These are phyloP conservation scores for Termitomyces bulborhizus DNA, from an alignment of 768 basidiomycete genomes.

Conservation along the genomic window DNA sequence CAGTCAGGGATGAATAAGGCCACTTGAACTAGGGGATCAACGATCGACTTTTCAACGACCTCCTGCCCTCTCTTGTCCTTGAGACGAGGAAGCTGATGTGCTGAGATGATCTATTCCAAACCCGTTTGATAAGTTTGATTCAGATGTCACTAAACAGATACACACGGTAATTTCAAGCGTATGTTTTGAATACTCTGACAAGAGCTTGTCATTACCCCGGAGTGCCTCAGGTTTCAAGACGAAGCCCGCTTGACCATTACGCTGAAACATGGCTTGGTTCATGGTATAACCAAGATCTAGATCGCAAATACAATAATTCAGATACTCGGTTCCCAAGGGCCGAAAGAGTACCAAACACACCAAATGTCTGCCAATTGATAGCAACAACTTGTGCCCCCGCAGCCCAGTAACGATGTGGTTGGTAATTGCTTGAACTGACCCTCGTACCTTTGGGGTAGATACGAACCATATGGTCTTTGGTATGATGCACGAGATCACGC, in stretches of 20 bases:
- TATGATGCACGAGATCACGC: conserved; percentile 81
- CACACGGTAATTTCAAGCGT: conserved; percentile 57
- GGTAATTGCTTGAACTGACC: conserved; percentile 80
- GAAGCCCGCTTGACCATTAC: conserved; percentile 85
- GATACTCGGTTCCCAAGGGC: background rate
- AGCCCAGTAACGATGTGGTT: conserved; percentile 84
- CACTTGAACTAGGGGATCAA: conserved; percentile 79
- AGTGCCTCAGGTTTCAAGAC: conserved; percentile 84
- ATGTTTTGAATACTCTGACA: conserved; percentile 49
- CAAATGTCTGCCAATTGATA: conserved; percentile 96
- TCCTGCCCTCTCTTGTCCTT: conserved; percentile 59
- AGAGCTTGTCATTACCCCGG: conserved; percentile 54
- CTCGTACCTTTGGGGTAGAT: conserved; percentile 84
- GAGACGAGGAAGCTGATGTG: conserved; percentile 80
- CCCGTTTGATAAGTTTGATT: too few relatives aligned
- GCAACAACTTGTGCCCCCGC: conserved; percentile 34
- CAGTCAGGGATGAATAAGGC: conserved; percentile 75
- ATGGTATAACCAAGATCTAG: conserved; percentile 86
- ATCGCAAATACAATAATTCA: background rate
- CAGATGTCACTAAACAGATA: background rate
- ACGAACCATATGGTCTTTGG: conserved; percentile 72
- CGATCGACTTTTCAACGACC: conserved; percentile 45
- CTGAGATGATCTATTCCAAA: conserved; percentile 55
- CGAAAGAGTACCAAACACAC: conserved; percentile 28
- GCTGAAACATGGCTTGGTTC: conserved; percentile 93